Evolutionary conservation across 2,329 filamentous ascomycete species (phyloP), one percentile per base, ranked within the genome.

Genomic region (Ascochyta viciae-villosae): DNA sequence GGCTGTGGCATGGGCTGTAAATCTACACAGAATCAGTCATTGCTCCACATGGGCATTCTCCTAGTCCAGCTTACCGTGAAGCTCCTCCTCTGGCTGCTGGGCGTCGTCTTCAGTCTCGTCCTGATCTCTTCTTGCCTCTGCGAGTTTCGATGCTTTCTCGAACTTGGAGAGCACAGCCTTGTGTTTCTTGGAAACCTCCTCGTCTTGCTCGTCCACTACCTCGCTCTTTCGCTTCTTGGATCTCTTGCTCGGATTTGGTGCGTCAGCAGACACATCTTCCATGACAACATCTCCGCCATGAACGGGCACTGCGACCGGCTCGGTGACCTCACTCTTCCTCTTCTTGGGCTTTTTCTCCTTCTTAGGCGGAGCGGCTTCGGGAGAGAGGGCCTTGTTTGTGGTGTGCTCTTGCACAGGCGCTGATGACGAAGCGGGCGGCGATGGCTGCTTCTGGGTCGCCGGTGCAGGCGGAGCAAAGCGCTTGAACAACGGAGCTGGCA

Each of bases 1-100:
- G 91, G 92, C 64, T 96, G 92, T 7, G 92, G 92, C 19, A 96
- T 80, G 6, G 92, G 92, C 52, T 89, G 87, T 0, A 98, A 81
- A 22, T 91, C 91, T 72, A 27, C 47, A 31, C 13, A 35, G 26
- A 26, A 27, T 45, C 51, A 58, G 34, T 22, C 16, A 2, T 35
- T 13, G 7, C 3, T 9, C 6, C 10, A n/a, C 4, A 8, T 16
- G 13, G n/a, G 10, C 3, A 26, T n/a, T 2, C 12, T 16, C 6
- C 22, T 29, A 15, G 13, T 34, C 9, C 15, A 29, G 12, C 60
- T 44, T 66, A 73, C 73, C 73, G 50, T 92, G 87, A 3, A 87
- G 72, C 67, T 88, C 83, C 27, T 67, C 67, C 29, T 66, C 54
- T 22, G 65, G 63, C 33, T 64, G 54, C 37, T 48, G 27, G 66